Evolutionary conservation across 306 rosid genomes (phyloP).

Genomic region (Gillenia trifoliata): DNA sequence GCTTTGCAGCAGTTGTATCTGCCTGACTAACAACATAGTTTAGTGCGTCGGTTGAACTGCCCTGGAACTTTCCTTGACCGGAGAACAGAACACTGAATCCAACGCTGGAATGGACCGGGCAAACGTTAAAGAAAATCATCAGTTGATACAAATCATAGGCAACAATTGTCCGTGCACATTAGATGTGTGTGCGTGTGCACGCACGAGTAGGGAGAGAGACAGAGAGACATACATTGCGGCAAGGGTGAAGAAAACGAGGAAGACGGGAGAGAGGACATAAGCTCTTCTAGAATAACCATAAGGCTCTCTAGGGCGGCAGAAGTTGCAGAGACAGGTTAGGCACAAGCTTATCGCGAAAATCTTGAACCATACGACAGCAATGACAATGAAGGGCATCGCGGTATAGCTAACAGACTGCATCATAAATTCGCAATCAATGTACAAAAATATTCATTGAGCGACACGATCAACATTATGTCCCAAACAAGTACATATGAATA

Average conservation of each 20-base stretch:
- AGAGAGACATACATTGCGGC: slow-evolving; percentile 36
- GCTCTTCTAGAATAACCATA: slow-evolving; percentile 25
- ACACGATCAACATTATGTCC: too few relatives aligned
- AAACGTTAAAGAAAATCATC: background rate
- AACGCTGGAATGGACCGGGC: slow-evolving; percentile 9
- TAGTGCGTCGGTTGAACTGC: slow-evolving; percentile 45
- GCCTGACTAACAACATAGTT: slow-evolving; percentile 60
- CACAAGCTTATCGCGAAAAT: slow-evolving; percentile 27
- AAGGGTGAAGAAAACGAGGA: slow-evolving; percentile 31
- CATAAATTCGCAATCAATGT: background rate
- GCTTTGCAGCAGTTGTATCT: slow-evolving; percentile 39
- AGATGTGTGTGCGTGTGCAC: background rate
- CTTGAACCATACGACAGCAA: slow-evolving; percentile 62
- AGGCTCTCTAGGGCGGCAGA: slow-evolving; percentile 15
- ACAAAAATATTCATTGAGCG: too few relatives aligned
- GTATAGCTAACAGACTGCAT: slow-evolving; percentile 67
- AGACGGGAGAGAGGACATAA: slow-evolving; percentile 29
- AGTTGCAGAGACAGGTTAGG: slow-evolving; percentile 31
- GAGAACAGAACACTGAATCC: slow-evolving; percentile 53
- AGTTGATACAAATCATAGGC: background rate
- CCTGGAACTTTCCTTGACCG: slow-evolving; percentile 73
- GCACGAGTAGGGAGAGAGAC: background rate
- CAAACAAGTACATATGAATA: too few relatives aligned
- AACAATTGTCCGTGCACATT: background rate
- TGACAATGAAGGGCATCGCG: slow-evolving; percentile 51